A percentile compares a stretch with the other conserved stretches of the same genome.
phyloP scores from a whole-genome alignment of 2,329 filamentous ascomycete species.

The Exophiala viscosa region DNA sequence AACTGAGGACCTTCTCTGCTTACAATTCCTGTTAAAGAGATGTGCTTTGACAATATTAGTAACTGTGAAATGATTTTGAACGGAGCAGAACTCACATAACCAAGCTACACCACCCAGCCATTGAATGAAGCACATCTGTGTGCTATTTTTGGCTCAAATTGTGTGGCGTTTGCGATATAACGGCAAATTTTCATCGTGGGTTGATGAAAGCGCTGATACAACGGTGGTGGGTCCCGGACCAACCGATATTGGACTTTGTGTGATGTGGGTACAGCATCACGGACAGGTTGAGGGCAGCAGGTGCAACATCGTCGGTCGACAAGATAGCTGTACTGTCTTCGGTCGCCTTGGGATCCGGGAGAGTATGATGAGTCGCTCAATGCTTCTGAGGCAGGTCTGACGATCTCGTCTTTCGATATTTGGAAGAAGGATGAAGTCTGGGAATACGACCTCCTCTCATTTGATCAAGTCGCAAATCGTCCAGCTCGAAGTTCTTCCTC shows the following conservation, averaged over 20 bases:
- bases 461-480: slow-evolving; percentile 14
- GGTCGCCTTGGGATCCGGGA: too few relatives aligned
- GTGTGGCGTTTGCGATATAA: neutral
- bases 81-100: neutral
- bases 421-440: too few relatives aligned
- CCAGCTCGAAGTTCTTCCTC: slow-evolving; percentile 23
- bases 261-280: too few relatives aligned
- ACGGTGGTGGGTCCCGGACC: too few relatives aligned
- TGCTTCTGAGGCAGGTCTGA: neutral
- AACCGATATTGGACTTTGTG: too few relatives aligned
- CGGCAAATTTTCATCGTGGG: neutral
- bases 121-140: neutral
- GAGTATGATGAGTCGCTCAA: neutral
- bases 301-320: too few relatives aligned
- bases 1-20: neutral
- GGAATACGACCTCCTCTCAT: neutral
- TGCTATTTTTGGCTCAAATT: neutral
- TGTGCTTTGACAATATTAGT: neutral
- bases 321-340: too few relatives aligned
- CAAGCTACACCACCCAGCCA: neutral
- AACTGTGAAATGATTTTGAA: neutral
- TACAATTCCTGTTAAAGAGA: neutral
- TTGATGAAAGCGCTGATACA: neutral
- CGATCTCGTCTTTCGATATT: too few relatives aligned
- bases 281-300: too few relatives aligned